A percentile compares a stretch with the other conserved stretches of the same genome.
Evolutionary conservation across 1,284 basidiomycete genomes (phyloP).

Genomic region (Pulveroboletus sp.): DNA sequence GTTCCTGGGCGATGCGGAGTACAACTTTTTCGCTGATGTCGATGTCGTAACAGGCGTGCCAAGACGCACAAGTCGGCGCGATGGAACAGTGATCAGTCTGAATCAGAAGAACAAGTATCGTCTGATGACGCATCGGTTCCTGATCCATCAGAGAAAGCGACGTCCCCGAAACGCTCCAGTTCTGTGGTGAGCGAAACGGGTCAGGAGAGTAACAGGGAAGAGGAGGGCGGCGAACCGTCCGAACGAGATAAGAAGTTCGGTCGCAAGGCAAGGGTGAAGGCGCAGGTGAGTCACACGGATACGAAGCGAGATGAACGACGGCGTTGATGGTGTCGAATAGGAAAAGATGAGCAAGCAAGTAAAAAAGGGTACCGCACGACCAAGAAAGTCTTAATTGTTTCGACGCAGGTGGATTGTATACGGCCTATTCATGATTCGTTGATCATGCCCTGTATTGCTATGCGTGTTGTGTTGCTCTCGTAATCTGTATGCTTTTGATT

Average conservation of each 20-base stretch:
- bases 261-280: conserved; percentile 45
- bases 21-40: conserved; percentile 11
- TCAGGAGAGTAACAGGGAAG: conserved; percentile 34
- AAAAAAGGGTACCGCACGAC: conserved; percentile 23
- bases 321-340: conserved; percentile 10
- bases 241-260: conserved; percentile 37
- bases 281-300: conserved; percentile 43
- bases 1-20: conserved; percentile 13
- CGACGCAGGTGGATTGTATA: conserved; percentile 6
- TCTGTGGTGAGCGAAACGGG: conserved; percentile 31
- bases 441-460: conserved; percentile 21
- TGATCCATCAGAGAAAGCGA: conserved; percentile 31
- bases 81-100: conserved; percentile 38
- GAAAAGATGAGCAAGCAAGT: conserved; percentile 36
- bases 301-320: not conserved
- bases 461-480: conserved; percentile 10
- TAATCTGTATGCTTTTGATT: conserved; percentile 10
- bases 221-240: conserved; percentile 34
- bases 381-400: conserved; percentile 28
- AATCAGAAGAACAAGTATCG: conserved; percentile 38
- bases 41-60: conserved; percentile 32
- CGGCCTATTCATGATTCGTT: conserved; percentile 9
- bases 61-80: conserved; percentile 37
- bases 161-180: conserved; percentile 31
- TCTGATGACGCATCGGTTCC: conserved; percentile 32